Conservation (phyloP, 768 basidiomycete genomes). For the Pulveroboletus sp. region DNA sequence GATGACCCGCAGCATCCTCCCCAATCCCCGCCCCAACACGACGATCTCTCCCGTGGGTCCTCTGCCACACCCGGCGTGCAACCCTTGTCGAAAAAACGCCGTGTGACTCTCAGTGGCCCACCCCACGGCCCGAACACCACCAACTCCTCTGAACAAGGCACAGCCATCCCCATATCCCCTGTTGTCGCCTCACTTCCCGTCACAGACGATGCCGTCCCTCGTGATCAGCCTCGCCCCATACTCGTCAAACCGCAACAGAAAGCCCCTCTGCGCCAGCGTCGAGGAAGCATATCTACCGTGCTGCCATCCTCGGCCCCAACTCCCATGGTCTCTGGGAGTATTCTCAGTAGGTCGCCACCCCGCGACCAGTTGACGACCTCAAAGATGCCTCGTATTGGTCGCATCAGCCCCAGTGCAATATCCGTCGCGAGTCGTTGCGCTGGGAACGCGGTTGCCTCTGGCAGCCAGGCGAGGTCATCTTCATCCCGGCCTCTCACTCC, state of each 20-base stretch:
- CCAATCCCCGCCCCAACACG: slow-evolving; percentile 30
- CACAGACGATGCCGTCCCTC: slow-evolving; percentile 53
- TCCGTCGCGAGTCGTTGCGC: slow-evolving; percentile 19
- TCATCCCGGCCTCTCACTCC: slow-evolving; percentile 22
- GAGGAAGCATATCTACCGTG: slow-evolving; percentile 51
- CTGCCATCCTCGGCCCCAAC: slow-evolving; percentile 27
- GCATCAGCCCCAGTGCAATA: slow-evolving; percentile 37
- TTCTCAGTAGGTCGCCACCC: slow-evolving; percentile 24
- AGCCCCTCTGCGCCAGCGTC: slow-evolving; percentile 62
- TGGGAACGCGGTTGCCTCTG: slow-evolving; percentile 23
- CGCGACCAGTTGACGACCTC: slow-evolving; percentile 26
- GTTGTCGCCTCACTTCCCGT: slow-evolving; percentile 59
- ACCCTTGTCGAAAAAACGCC: slow-evolving; percentile 55
- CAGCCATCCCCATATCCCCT: slow-evolving; percentile 60
- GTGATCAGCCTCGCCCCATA: slow-evolving; percentile 39
- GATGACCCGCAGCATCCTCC: slow-evolving; percentile 37
- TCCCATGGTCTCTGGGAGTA: slow-evolving; percentile 18
- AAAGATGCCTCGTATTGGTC: slow-evolving; percentile 28
- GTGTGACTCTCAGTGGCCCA: slow-evolving; percentile 64
- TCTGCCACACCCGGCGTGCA: slow-evolving; percentile 38
- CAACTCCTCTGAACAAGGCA: slow-evolving; percentile 44
- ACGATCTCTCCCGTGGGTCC: slow-evolving; percentile 15
- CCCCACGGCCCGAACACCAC: slow-evolving; percentile 6
- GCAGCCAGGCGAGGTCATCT: slow-evolving; percentile 22
- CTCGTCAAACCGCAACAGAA: slow-evolving; percentile 70